Evolutionary conservation across 805 yeast species (phyloP).

Genomic region (Candida yuanshanica): DNA sequence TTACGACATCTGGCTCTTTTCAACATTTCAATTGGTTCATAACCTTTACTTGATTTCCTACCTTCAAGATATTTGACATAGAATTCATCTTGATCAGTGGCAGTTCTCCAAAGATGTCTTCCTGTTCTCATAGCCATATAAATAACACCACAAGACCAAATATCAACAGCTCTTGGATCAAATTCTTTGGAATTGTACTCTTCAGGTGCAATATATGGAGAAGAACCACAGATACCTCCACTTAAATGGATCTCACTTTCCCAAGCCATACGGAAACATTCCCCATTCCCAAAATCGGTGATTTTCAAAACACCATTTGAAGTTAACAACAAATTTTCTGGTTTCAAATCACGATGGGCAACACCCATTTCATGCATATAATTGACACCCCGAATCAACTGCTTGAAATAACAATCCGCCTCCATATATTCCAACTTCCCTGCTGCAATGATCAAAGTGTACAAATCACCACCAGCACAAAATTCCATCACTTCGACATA

Average conservation of each 20-base stretch:
- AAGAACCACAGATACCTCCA: constrained; percentile 78
- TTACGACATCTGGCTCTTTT: constrained; percentile 87
- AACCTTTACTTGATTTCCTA: constrained; percentile 78
- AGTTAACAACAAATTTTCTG: constrained; percentile 76
- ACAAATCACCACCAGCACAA: constrained; percentile 83
- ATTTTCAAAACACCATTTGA: constrained; percentile 70
- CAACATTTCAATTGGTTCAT: constrained; percentile 82
- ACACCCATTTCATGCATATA: constrained; percentile 91
- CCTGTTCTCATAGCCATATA: constrained; percentile 95
- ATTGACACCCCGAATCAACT: constrained; percentile 72
- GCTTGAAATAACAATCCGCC: constrained; percentile 89
- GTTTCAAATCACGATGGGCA: constrained; percentile 84
- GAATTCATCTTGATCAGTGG: constrained; percentile 76
- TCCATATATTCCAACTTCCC: constrained; percentile 79
- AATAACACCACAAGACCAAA: constrained; percentile 92
- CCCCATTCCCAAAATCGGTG: constrained; percentile 85
- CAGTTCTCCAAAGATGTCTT: constrained; percentile 85
- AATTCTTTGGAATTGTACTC: constrained; percentile 59
- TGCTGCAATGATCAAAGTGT: constrained; percentile 64
- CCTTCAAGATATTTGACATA: constrained; percentile 69
- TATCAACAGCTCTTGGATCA: constrained; percentile 78
- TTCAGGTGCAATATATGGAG: constrained; percentile 91
- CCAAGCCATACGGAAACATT: constrained; percentile 83
- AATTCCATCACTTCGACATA: constrained; percentile 93
- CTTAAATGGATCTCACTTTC: constrained; percentile 63